Base-by-base conservation (phyloP, 2,329 filamentous ascomycete genomes). In the Xylariaceae sp. region DNA sequence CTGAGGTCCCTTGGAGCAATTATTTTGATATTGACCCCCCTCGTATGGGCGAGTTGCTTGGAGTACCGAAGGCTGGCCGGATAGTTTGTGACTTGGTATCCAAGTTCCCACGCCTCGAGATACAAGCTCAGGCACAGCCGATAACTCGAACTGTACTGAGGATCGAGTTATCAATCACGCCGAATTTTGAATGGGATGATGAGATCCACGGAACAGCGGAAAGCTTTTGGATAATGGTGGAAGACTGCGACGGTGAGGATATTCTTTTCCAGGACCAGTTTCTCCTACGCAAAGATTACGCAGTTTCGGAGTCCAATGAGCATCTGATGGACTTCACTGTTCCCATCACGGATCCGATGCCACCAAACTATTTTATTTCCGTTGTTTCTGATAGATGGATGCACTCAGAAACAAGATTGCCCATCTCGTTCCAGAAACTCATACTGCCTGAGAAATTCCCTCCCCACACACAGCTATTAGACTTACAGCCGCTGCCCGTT, bases 21-120 rank as follows among this genome's bases (percentile, higher is more conserved):
- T 99, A 96, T 73, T 96, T 97, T 66, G 94, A 96, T 67, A 82
- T 99, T 43, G 94, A 99, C 67, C 91, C 94, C 55, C 94, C 94
- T 2, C 87, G 91, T 12, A 96, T 97, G 91, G 91, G 91, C 44
- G 92, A 97, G 73, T 80, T 97, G 54, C 79, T 97, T 47, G 91
- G 91, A 40, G 84, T 96, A 78, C 90, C 91, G 47, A 94, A 89
- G 70, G 88, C 89, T 55, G 94, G 94, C 30, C 85, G 87, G 59
- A 82, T 86, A 50, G 91, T 97, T 5, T 96, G 91, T 68, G 83
- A 83, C 41, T 77, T 97, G 43, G 88, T 99, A 8, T 80, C 89
- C 58, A 96, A 96, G 69, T 99, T 99, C 67, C 94, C 94, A 6
- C 84, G 94, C 48, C 79, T 99, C 30, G 91, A 96, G 62, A 83